Evolutionary conservation across 306 rosid genomes (phyloP).

Genomic region (Oxytropis ochrocephala): DNA sequence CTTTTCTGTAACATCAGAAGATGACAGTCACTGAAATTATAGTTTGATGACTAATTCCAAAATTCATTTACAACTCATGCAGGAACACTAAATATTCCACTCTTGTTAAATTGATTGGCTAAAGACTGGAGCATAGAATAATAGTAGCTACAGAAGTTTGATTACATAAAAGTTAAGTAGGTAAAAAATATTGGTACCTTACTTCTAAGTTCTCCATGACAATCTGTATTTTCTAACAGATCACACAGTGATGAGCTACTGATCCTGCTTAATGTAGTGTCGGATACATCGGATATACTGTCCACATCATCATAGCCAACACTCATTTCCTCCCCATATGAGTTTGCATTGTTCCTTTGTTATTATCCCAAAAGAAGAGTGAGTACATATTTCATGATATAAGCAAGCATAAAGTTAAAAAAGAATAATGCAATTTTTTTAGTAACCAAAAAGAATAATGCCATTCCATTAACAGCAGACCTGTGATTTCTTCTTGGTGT

Average conservation of each 20-base stretch:
- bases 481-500: slow-evolving; percentile 20
- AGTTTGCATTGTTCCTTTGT: slow-evolving; percentile 17
- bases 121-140: neutral
- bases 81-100: neutral
- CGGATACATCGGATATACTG: slow-evolving; percentile 32
- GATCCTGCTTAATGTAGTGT: slow-evolving; percentile 30
- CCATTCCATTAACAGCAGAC: slow-evolving; percentile 7
- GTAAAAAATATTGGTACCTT: slow-evolving; percentile 19
- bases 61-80: neutral
- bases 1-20: slow-evolving; percentile 25
- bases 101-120: neutral
- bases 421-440: no score
- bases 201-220: slow-evolving; percentile 21
- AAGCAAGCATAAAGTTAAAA: neutral
- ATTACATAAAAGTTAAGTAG: neutral
- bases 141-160: neutral
- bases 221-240: slow-evolving; percentile 19
- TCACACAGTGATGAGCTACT: slow-evolving; percentile 14
- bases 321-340: slow-evolving; percentile 41
- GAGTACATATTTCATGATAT: neutral
- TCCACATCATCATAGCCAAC: slow-evolving; percentile 38
- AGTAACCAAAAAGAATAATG: no score
- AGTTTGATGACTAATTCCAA: no score
- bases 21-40: neutral
- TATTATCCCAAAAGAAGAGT: slow-evolving; percentile 12